Base-by-base conservation (phyloP, 495 filamentous ascomycete genomes). In the Trichoderma orchidacearum region DNA sequence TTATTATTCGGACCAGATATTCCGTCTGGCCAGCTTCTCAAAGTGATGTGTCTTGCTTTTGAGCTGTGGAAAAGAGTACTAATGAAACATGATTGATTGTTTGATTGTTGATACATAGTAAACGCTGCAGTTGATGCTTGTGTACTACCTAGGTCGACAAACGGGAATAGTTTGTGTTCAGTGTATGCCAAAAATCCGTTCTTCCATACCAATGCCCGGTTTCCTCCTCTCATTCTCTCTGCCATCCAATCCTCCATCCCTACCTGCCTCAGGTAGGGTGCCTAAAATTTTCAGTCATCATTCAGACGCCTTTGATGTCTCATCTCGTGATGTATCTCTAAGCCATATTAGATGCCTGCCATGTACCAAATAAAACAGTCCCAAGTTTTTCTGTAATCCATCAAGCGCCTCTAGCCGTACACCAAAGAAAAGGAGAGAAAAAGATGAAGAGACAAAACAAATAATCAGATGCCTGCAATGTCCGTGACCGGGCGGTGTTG, bases 371-470 rank as follows among this genome's bases (percentile, higher is more conserved):
- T 8, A 41, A 45, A 23, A 48, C 8, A 48, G 41, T 23, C n/a
- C 41, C 23, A 23, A 48, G 41, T 17, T 53, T 53, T 53, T 18
- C 30, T 53, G 17, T 30, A 30, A 17, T 32, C 51, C 28, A 53
- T 71, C 61, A 64, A 71, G 69, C 68, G 65, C 66, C 70, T 70
- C 28, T 53, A 30, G 51, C 51, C 41, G 18, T 48, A 27, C 11
- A 11, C 41, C 41, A 63, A 61, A 63, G 58, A 66, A 62, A 64
- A 59, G 54, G 23, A 56, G 18, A 56, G 29, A 25, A 34, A 29
- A 51, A 4, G 25, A 32, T 57, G 50, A 56, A 38, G 34, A 35
- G 23, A 52, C 55, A 27, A 48, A 48, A 48, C 21, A 48, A 45
- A 48, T 29, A 56, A 34, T 27, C 30, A 18, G 30, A 32, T 56